Conservation (phyloP, 495 filamentous ascomycete species). For the Xylaria intraflava region DNA sequence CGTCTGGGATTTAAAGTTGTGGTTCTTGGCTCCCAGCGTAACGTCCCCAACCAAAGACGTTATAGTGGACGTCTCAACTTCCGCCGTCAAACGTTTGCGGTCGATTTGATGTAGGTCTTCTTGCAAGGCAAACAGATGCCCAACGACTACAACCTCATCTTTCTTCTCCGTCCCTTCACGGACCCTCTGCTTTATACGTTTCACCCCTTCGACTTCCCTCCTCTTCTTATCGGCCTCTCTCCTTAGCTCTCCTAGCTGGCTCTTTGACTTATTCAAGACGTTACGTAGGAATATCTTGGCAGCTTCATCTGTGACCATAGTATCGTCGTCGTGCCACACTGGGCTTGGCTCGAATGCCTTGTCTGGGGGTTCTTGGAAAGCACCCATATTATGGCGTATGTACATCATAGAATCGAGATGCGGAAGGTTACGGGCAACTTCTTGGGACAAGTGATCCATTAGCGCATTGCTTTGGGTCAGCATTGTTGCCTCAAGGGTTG, state of each 20-base stretch:
- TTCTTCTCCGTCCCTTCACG: constrained; percentile 76
- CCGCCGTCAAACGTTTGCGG: constrained; percentile 74
- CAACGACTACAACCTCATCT: constrained; percentile 73
- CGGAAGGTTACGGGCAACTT: constrained; percentile 85
- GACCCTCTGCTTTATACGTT: constrained; percentile 63
- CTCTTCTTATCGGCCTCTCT: constrained; percentile 77
- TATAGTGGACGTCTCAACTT: constrained; percentile 88
- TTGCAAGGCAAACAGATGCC: constrained; percentile 67
- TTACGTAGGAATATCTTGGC: constrained; percentile 91
- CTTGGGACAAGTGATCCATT: constrained; percentile 61
- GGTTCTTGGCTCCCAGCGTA: constrained; percentile 81
- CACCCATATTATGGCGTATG: constrained; percentile 76
- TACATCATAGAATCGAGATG: constrained; percentile 96
- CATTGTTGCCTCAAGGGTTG: constrained; percentile 67
- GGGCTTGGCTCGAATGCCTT: constrained; percentile 90
- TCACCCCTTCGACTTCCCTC: constrained; percentile 70
- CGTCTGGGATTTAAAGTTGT: constrained; percentile 93
- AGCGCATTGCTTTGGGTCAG: constrained; percentile 65
- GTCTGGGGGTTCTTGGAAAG: constrained; percentile 74
- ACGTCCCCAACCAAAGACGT: constrained; percentile 81
- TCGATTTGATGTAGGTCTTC: constrained; percentile 85
- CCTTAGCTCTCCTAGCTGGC: constrained; percentile 67
- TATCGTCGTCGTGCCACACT: constrained; percentile 90
- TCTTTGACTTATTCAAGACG: constrained; percentile 81
- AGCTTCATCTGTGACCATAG: constrained; percentile 72